These are phyloP conservation scores for Epichloe gansuensis DNA, from an alignment of 2,329 filamentous ascomycete genomes.

Conservation along the genomic window DNA sequence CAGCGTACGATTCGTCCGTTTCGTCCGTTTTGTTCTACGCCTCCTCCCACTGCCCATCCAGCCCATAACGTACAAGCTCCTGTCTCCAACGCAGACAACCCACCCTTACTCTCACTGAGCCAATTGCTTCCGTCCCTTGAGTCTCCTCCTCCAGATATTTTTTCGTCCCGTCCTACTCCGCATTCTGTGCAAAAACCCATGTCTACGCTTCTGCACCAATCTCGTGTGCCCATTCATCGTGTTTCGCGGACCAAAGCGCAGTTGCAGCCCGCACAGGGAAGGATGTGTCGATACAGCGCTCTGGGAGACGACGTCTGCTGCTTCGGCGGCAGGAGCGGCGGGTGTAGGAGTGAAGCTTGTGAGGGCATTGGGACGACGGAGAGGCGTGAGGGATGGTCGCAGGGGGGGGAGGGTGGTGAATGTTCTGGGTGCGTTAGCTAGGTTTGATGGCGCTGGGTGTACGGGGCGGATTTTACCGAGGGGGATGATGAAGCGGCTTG, in stretches of 20 bases:
- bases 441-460: background rate
- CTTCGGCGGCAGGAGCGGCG: slow-evolving; percentile 9
- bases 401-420: slow-evolving; percentile 39
- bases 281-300: slow-evolving; percentile 38
- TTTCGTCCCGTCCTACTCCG: slow-evolving; percentile 38
- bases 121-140: slow-evolving; percentile 38
- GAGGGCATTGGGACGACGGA: slow-evolving; percentile 19
- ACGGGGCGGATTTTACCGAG: slow-evolving; percentile 12
- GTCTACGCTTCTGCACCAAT: slow-evolving; percentile 45
- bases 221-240: slow-evolving; percentile 43
- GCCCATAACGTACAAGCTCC: background rate
- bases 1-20: too few species aligned
- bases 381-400: slow-evolving; percentile 31
- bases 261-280: slow-evolving; percentile 35
- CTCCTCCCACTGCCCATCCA: too few species aligned
- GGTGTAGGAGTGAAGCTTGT: slow-evolving; percentile 19
- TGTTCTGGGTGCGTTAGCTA: slow-evolving; percentile 18
- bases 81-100: background rate
- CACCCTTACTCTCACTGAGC: slow-evolving; percentile 11
- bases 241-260: slow-evolving; percentile 45
- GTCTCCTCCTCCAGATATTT: slow-evolving; percentile 36
- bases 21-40: too few species aligned
- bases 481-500: slow-evolving; percentile 13
- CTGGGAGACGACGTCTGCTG: slow-evolving; percentile 31
- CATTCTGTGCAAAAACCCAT: slow-evolving; percentile 41